These are phyloP conservation scores for Penicillium desertorum DNA, from an alignment of 495 filamentous ascomycete species.

Conservation along the genomic window DNA sequence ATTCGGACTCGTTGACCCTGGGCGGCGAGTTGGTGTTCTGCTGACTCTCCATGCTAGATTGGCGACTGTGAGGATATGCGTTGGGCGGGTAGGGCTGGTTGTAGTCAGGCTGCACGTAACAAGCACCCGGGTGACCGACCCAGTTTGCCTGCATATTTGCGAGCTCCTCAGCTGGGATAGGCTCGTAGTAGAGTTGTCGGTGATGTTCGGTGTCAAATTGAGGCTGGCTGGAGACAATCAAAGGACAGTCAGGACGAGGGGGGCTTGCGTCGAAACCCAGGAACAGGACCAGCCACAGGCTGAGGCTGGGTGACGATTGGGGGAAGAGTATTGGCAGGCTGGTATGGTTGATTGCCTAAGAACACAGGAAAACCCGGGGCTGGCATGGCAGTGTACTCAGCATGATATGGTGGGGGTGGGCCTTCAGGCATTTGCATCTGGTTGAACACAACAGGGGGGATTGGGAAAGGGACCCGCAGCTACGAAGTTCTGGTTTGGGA, in stretches of 20 bases:
- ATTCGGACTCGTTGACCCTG: neutral
- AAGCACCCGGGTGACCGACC: neutral
- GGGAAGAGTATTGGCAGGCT: neutral
- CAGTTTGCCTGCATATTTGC: neutral
- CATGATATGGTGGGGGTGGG: neutral
- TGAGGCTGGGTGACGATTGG: slow-evolving; percentile 3
- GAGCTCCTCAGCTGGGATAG: neutral
- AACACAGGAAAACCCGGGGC: neutral
- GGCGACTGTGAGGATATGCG: neutral
- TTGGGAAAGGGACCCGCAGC: neutral
- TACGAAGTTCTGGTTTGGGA: neutral
- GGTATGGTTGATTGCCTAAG: neutral
- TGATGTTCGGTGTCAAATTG: neutral
- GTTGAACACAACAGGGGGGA: neutral
- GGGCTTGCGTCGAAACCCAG: neutral
- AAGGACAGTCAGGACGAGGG: neutral
- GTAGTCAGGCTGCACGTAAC: slow-evolving; percentile 4
- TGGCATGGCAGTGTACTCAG: slow-evolving; percentile 4
- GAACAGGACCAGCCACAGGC: neutral
- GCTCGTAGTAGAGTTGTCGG: slow-evolving; percentile 11
- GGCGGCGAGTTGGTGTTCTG: neutral
- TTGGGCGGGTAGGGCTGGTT: neutral
- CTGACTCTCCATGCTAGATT: slow-evolving; percentile 1
- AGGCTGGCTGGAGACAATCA: slow-evolving; percentile 13
- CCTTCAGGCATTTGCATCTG: slow-evolving; percentile 1